A percentile compares a stretch with the other conserved stretches of the same genome.
Evolutionary conservation across 495 filamentous ascomycete genomes (phyloP).

Genomic region (Saxophila tyrrhenica): DNA sequence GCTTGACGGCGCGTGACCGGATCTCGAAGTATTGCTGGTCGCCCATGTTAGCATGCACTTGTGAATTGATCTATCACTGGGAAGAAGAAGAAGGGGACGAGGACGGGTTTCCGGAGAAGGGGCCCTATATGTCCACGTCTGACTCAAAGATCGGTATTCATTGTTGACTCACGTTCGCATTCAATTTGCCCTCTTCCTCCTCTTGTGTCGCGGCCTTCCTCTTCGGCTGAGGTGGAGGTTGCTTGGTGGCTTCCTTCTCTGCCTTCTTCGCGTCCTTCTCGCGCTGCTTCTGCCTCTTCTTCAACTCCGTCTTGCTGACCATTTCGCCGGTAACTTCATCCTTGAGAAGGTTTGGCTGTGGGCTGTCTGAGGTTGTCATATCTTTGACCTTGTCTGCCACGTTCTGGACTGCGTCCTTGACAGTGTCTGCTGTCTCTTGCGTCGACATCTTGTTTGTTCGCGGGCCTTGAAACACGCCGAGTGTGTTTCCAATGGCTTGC

Average conservation of each 20-base stretch:
- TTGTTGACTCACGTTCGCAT: slow-evolving; percentile 63
- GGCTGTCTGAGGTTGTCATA: slow-evolving; percentile 11
- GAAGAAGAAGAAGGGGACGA: no score
- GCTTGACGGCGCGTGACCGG: slow-evolving; percentile 71
- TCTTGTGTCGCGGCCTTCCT: slow-evolving; percentile 55
- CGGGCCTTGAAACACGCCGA: not conserved
- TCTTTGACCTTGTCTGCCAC: slow-evolving; percentile 17
- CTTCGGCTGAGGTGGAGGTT: slow-evolving; percentile 52
- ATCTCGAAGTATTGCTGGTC: slow-evolving; percentile 94
- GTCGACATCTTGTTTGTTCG: slow-evolving; percentile 6
- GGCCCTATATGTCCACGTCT: not conserved
- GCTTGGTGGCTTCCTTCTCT: slow-evolving; percentile 54
- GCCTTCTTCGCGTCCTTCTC: slow-evolving; percentile 78
- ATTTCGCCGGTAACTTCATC: slow-evolving; percentile 33
- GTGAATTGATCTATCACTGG: not conserved
- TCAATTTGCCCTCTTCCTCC: slow-evolving; percentile 65
- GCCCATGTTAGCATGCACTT: slow-evolving; percentile 7
- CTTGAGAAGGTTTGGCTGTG: slow-evolving; percentile 19
- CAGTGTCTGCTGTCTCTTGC: slow-evolving; percentile 12
- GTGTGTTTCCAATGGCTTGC: not conserved
- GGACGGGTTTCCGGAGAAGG: not conserved
- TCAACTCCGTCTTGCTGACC: slow-evolving; percentile 40
- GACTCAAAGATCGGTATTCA: not conserved
- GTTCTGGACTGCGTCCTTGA: slow-evolving; percentile 18
- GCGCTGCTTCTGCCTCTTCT: slow-evolving; percentile 90